Evolutionary conservation across 768 basidiomycete genomes (phyloP).

Genomic region (Xerocomus brunneocitrinus): DNA sequence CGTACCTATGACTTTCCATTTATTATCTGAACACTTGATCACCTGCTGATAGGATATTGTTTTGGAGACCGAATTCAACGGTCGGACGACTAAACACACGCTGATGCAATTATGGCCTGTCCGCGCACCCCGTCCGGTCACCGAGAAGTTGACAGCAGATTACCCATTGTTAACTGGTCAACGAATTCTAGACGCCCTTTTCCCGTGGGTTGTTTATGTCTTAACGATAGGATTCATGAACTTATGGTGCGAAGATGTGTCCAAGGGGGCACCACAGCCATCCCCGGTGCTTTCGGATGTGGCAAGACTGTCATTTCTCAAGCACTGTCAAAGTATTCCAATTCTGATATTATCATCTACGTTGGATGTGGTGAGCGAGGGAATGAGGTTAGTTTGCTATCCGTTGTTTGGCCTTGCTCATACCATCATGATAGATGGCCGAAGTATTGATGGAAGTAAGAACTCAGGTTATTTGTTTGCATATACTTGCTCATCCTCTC

Average conservation of each 20-base stretch:
- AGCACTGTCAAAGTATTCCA: slow-evolving; percentile 96
- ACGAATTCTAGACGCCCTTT: slow-evolving; percentile 92
- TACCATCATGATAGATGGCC: slow-evolving; percentile 63
- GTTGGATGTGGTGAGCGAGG: slow-evolving; percentile 99
- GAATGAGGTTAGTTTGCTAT: slow-evolving; percentile 63
- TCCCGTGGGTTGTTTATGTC: slow-evolving; percentile 61
- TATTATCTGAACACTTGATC: background rate
- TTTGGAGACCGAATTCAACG: slow-evolving; percentile 96
- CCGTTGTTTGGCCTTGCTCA: slow-evolving; percentile 33
- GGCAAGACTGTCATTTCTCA: slow-evolving; percentile 99
- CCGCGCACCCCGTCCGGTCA: slow-evolving; percentile 90
- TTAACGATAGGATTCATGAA: background rate
- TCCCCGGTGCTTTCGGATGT: slow-evolving; percentile 98
- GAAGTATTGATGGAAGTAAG: slow-evolving; percentile 96
- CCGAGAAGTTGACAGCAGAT: slow-evolving; percentile 94
- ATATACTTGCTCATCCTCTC: slow-evolving; percentile 10
- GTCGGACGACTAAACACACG: slow-evolving; percentile 86
- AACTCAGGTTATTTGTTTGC: slow-evolving; percentile 2
- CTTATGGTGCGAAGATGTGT: slow-evolving; percentile 60
- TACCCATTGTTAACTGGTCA: slow-evolving; percentile 93
- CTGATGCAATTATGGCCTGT: slow-evolving; percentile 99
- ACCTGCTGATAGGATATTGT: slow-evolving; percentile 69
- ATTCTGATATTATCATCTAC: slow-evolving; percentile 98
- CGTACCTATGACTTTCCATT: slow-evolving; percentile 23
- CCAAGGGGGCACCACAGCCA: slow-evolving; percentile 94